These are phyloP conservation scores for Coniochaeta hoffmannii DNA, from an alignment of 2,329 filamentous ascomycete species.

Conservation along the genomic window DNA sequence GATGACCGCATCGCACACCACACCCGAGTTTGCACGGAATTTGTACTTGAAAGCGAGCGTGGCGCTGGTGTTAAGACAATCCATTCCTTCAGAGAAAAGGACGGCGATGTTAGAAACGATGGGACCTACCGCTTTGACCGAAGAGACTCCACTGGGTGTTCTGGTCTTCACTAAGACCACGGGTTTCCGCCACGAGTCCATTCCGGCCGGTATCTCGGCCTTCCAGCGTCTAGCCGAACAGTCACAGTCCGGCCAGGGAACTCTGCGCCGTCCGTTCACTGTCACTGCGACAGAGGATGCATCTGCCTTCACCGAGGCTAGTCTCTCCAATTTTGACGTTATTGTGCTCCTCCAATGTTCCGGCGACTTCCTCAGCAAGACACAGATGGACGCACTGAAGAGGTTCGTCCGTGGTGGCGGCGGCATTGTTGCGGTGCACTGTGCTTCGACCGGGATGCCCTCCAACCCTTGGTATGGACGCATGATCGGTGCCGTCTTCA, in stretches of 20 bases:
- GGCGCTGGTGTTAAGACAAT: too few relatives aligned
- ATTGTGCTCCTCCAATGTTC: conserved; percentile 31
- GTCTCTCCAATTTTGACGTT: conserved; percentile 24
- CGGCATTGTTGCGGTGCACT: conserved; percentile 33
- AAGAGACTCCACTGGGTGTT: conserved; percentile 9
- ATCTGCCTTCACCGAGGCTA: conserved; percentile 19
- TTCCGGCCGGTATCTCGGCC: conserved; percentile 25
- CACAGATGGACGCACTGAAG: conserved; percentile 25
- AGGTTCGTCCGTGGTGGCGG: conserved; percentile 25
- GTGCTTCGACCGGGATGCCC: conserved; percentile 25
- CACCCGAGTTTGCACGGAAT: too few relatives aligned
- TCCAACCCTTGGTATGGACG: conserved; percentile 27
- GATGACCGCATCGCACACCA: too few relatives aligned
- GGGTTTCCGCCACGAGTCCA: conserved; percentile 30
- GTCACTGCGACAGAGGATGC: conserved; percentile 29
- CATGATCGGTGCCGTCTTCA: conserved; percentile 30
- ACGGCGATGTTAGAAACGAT: neutral
- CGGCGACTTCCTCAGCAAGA: conserved; percentile 25
- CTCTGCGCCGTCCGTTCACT: conserved; percentile 17
- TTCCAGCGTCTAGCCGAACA: conserved; percentile 20
- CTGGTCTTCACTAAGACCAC: conserved; percentile 32
- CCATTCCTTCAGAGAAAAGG: neutral
- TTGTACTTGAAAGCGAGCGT: too few relatives aligned
- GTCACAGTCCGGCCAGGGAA: conserved; percentile 5
- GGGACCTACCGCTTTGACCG: neutral